phyloP scores from a whole-genome alignment of 495 filamentous ascomycete genomes.

The Aspergillus bertholletiae region DNA sequence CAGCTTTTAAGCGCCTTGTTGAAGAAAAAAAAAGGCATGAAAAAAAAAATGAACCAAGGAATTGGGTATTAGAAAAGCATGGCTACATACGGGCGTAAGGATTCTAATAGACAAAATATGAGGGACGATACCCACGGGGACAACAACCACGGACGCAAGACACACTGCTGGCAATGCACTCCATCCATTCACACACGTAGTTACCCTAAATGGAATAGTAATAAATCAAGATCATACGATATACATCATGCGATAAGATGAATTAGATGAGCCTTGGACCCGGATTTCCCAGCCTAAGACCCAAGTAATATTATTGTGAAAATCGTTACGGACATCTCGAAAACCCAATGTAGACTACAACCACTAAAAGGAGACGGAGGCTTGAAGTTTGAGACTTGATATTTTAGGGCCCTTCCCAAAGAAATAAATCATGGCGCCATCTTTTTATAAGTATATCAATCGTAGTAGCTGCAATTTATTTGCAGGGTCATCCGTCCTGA shows the following conservation, averaged over 20 bases:
- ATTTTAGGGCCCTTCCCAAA: conserved; percentile 25
- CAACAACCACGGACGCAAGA: neutral
- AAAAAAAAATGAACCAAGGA: neutral
- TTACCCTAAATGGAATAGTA: neutral
- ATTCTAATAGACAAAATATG: conserved; percentile 8
- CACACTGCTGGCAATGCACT: neutral
- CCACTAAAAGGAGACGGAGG: neutral
- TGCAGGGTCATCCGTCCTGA: conserved; percentile 26
- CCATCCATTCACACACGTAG: no score
- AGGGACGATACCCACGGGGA: conserved; percentile 12
- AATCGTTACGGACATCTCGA: neutral
- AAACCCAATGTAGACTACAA: neutral
- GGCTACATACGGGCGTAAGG: neutral
- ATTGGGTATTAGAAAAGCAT: neutral
- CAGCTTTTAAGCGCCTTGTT: conserved; percentile 37
- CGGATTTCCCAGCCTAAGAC: no score
- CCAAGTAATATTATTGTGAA: neutral
- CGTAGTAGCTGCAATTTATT: conserved; percentile 32
- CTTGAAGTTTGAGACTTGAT: conserved; percentile 16
- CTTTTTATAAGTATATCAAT: conserved; percentile 45
- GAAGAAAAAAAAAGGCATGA: conserved; percentile 2
- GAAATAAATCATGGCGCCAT: conserved; percentile 44
- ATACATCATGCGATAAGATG: neutral
- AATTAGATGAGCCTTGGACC: no score
- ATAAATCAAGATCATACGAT: neutral